Evolutionary conservation across 192 early-diverging fungal species (phyloP).

Genomic region (Gorgonomyces haynaldii): DNA sequence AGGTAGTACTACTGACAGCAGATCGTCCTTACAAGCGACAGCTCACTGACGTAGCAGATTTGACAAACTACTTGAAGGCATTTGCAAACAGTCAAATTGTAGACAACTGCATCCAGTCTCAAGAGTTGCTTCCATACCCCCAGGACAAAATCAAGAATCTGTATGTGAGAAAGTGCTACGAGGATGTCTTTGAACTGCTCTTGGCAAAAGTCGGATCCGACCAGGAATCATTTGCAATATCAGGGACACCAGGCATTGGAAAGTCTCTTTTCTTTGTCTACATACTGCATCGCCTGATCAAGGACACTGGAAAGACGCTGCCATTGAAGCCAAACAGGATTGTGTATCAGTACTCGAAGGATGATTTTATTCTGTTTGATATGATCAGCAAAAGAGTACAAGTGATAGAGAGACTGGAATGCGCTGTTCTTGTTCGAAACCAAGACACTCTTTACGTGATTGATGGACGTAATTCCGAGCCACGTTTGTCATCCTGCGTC

Average conservation of each 20-base stretch:
- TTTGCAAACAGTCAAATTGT: conserved; percentile 9
- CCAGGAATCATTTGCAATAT: conserved; percentile 15
- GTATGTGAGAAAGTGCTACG: conserved; percentile 17
- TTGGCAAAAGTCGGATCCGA: not conserved
- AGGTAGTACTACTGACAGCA: too few relatives aligned
- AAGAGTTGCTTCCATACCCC: conserved; percentile 14
- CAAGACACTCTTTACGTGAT: conserved; percentile 17
- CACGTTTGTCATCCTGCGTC: conserved; percentile 6
- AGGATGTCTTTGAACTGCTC: conserved; percentile 17
- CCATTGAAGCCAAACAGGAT: conserved; percentile 6
- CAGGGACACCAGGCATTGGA: conserved; percentile 18
- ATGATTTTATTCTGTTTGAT: too few relatives aligned
- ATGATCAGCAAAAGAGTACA: too few relatives aligned
- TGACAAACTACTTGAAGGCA: conserved; percentile 9
- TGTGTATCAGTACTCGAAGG: too few relatives aligned
- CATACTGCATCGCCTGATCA: conserved; percentile 14
- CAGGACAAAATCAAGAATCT: conserved; percentile 13
- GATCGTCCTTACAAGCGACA: not conserved
- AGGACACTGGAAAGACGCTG: conserved; percentile 6
- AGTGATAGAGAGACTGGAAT: too few relatives aligned
- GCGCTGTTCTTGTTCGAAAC: not conserved
- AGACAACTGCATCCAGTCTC: conserved; percentile 9
- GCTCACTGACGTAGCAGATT: not conserved
- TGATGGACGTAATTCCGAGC: conserved; percentile 13
- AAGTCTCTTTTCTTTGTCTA: conserved; percentile 20